Evolutionary conservation across 805 yeast genomes (phyloP), one percentile per base, ranked within the genome.

Genomic region (Sugiyamaella americana): DNA sequence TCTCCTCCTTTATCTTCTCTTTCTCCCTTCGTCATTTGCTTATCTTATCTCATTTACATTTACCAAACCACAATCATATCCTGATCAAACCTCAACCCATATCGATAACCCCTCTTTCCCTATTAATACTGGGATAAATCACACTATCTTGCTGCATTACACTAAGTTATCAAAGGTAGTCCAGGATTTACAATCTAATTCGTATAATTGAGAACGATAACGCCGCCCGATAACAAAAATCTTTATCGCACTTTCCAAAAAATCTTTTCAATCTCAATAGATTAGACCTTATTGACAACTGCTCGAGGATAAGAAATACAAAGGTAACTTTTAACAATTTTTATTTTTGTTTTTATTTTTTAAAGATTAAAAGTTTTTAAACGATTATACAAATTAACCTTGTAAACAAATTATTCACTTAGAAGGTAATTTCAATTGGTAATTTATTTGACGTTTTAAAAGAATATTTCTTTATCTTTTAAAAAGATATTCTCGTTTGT

Each of bases 151-250:
- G 8, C 11, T 26, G 32, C 32, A 26, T 8, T 8, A 26, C 32
- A 26, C 39, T 53, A 59, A 29, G 70, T 64, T 38, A 66, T 66
- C 37, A 53, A 57, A 10, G 58, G 63, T 18, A 57, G 57, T 20
- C 55, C 51, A 11, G 54, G 50, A 13, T 51, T 38, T 35, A 43
- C 48, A 38, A 41, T 43, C 30, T 38, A 43, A 38, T 41, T 36
- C 17, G 53, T 49, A 10, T 43, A 26, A 26, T 8, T 26, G 32
- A 26, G 32, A 26, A 26, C 13, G 32, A 26, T 26, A 26, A 26
- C 8, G 32, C n/a, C 32, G 32, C 32, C 13, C 13, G 32, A 26
- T 26, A 26, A 26, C 32, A n/a, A 26, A 26, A 8, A 8, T 26
- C 32, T 26, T 26, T 26, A 26, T 26, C 32, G 32, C 32, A 26